Evolutionary conservation across 208 protist genomes (phyloP).

Genomic region (Trypanosoma platydactyli): DNA sequence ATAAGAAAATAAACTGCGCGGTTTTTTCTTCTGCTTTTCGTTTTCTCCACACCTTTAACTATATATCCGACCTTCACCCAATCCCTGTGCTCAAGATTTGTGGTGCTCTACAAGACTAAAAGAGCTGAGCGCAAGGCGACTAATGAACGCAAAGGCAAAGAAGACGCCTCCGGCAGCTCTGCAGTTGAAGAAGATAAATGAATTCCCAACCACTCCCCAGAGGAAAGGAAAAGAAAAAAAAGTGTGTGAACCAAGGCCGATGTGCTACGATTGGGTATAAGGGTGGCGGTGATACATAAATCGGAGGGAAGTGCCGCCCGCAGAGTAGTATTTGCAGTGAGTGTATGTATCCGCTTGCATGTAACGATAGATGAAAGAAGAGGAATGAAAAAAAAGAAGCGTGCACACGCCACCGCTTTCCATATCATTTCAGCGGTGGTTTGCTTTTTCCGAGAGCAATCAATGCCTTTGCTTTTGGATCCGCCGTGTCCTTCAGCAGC

Average conservation of each 20-base stretch:
- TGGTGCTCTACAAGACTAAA: background rate
- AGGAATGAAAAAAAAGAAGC: background rate
- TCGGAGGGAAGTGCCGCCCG: too few relatives aligned
- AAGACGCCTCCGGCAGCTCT: too few relatives aligned
- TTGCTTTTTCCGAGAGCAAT: constrained; percentile 2
- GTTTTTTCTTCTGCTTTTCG: background rate
- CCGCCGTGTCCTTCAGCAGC: constrained; percentile 6
- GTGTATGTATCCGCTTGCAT: constrained; percentile 8
- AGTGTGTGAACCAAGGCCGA: constrained; percentile 3
- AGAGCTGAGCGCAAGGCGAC: background rate
- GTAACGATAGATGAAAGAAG: background rate
- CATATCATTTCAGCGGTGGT: constrained; percentile 5
- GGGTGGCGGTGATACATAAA: too few relatives aligned
- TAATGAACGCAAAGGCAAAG: background rate
- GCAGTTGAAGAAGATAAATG: constrained; percentile 14
- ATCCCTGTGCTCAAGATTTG: too few relatives aligned
- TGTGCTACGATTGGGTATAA: too few relatives aligned
- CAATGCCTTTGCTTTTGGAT: constrained; percentile 18
- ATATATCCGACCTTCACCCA: background rate
- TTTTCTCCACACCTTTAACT: background rate
- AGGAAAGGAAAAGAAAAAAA: constrained; percentile 20
- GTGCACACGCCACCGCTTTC: too few relatives aligned
- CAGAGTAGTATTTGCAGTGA: constrained; percentile 2
- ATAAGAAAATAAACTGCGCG: too few relatives aligned
- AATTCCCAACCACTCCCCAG: background rate